Evolutionary conservation across 805 yeast species (phyloP), one percentile per base, ranked within the genome.

Genomic region (Scheffersomyces lignosus): DNA sequence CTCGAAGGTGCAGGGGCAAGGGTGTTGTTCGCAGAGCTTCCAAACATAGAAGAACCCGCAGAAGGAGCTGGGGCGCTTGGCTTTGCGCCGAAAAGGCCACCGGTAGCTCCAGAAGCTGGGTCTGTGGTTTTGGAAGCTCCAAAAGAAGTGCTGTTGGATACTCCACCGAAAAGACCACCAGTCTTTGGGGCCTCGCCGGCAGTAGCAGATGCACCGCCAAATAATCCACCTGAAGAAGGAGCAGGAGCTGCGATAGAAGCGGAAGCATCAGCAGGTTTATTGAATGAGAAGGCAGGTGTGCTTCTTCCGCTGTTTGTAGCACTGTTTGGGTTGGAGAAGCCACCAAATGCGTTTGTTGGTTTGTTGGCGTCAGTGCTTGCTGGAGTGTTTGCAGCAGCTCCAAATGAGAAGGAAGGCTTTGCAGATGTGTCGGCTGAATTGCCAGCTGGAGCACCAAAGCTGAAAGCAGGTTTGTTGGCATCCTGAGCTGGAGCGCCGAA

Each of bases 81-180:
- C 7, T 32, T 32, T 20, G 43, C 43, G 4, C 50, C 54, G 34
- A 51, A 49, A 15, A 41, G 36, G 1, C 44, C 42, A n/a, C 40
- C 36, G 7, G 36, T 25, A 16, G 34, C 22, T 18, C 33, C 26
- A 9, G 32, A 15, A 17, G 24, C 24, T 14, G 32, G 9, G 10
- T 8, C 17, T 9, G 33, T 9, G 6, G 33, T 33, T 12, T 17
- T 17, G 16, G 36, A 7, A 18, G 22, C 32, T 3, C 37, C 41
- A 23, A 38, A 38, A 20, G 24, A 24, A 10, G 35, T 17, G 18
- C 14, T 26, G 7, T 32, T 25, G 22, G 9, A 7, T 18, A 18
- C 25, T 13, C 18, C 17, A 14, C 33, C 33, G 10, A 20, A 20
- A 10, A 20, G 24, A 20, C 24, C 10, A 7, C 24, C 24, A 20